Evolutionary conservation across 306 rosid genomes (phyloP).

Genomic region (Gastrolobium villosum): DNA sequence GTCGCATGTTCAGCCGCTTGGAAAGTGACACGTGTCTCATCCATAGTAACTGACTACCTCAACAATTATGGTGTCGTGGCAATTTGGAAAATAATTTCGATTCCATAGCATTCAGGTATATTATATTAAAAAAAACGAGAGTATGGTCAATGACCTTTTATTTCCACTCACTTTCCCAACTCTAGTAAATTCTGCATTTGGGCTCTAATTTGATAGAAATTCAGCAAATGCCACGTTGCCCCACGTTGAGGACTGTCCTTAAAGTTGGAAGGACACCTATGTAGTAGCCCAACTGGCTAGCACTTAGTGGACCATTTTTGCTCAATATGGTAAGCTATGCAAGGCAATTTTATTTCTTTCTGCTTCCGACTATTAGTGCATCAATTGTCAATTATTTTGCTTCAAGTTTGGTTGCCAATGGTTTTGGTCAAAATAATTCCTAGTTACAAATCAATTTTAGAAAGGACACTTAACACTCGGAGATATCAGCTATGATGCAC

Average conservation of each 20-base stretch:
- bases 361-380: not conserved
- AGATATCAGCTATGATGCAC: conserved; percentile 4
- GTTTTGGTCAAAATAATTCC: not conserved
- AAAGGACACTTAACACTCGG: conserved; percentile 2
- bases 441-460: not conserved
- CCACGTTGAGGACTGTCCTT: not conserved
- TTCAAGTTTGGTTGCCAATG: not conserved
- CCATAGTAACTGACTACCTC: no score
- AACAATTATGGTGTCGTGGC: no score
- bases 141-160: no score
- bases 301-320: not conserved
- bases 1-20: no score
- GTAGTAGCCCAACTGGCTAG: not conserved
- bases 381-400: not conserved
- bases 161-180: conserved; percentile 1
- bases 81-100: no score
- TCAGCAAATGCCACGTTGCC: not conserved
- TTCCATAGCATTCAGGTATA: no score
- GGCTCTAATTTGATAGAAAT: not conserved
- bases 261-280: not conserved
- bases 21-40: no score
- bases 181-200: conserved; percentile 6
- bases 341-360: conserved; percentile 21
- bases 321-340: not conserved
- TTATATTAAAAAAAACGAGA: no score